Percentiles rank a stretch among this genome's conserved stretches.
phyloP scores from a whole-genome alignment of 805 yeast species.

The Tetrapisispora namnaoensis region DNA sequence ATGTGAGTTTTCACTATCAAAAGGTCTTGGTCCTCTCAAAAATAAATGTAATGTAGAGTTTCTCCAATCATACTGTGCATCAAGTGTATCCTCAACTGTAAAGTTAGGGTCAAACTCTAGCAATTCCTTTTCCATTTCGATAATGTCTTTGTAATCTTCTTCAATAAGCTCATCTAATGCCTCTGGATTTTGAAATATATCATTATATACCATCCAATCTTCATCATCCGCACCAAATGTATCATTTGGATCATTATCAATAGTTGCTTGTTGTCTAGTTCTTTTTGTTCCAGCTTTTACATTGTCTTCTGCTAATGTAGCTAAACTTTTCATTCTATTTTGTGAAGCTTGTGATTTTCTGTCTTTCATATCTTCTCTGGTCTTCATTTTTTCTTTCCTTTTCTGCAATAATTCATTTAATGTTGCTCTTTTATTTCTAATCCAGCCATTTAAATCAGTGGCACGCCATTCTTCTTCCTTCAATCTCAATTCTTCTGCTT shows the following conservation, averaged over 20 bases:
- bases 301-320: constrained; percentile 72
- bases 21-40: constrained; percentile 82
- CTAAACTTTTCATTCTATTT: constrained; percentile 82
- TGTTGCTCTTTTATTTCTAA: constrained; percentile 53
- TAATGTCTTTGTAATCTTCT: constrained; percentile 51
- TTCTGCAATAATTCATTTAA: constrained; percentile 49
- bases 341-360: constrained; percentile 89
- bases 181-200: constrained; percentile 64
- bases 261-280: constrained; percentile 50
- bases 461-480: constrained; percentile 74
- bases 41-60: constrained; percentile 72
- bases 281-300: constrained; percentile 36
- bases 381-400: constrained; percentile 56
- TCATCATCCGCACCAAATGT: constrained; percentile 93
- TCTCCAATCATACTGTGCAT: constrained; percentile 77
- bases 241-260: constrained; percentile 87
- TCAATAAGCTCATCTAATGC: constrained; percentile 62
- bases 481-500: constrained; percentile 46
- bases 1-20: constrained; percentile 69
- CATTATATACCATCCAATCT: constrained; percentile 89
- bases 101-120: constrained; percentile 78
- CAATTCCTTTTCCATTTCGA: constrained; percentile 62
- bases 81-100: constrained; percentile 74
- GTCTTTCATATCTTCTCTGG: constrained; percentile 71
- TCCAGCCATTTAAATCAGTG: constrained; percentile 70